A percentile compares a stretch with the other conserved stretches of the same genome.
Conservation (phyloP, 768 basidiomycete genomes). For the Cystofilobasidium bisporidii region DNA sequence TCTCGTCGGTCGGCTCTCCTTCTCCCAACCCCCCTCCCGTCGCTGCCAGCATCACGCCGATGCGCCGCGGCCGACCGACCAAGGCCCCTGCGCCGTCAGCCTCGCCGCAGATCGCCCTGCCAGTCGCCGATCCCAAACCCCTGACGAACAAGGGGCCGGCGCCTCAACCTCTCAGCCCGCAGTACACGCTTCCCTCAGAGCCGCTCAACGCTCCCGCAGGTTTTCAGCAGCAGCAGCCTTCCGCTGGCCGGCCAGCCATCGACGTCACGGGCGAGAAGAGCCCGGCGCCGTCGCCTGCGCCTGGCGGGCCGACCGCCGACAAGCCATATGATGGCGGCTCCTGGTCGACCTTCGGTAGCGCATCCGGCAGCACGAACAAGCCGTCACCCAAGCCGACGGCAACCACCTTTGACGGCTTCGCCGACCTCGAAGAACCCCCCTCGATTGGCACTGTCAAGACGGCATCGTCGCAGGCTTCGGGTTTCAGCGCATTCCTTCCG, state of each 20-base stretch:
- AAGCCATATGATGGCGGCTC: background rate
- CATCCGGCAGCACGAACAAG: background rate
- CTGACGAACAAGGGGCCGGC: background rate
- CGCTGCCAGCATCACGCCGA: constrained; percentile 20
- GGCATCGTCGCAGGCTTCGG: background rate
- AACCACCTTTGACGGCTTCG: constrained; percentile 19
- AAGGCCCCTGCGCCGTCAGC: background rate
- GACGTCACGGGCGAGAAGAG: constrained; percentile 2
- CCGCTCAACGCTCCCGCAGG: background rate
- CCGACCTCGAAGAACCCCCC: constrained; percentile 1
- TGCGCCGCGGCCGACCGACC: constrained; percentile 26
- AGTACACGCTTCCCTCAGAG: background rate
- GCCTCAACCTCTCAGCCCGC: background rate
- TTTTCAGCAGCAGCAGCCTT: background rate
- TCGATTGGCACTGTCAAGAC: background rate
- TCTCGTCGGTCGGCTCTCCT: constrained; percentile 20
- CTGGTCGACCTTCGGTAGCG: background rate
- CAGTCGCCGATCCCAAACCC: background rate
- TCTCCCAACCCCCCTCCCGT: background rate
- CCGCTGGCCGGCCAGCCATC: background rate
- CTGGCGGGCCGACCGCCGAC: background rate
- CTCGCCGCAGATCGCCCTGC: background rate
- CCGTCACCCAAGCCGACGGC: background rate
- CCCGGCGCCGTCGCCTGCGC: background rate
- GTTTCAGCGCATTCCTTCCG: background rate